A percentile compares a stretch with the other conserved stretches of the same genome.
Evolutionary conservation across 2,329 filamentous ascomycete species (phyloP).

Genomic region (Monosporascus sp.): DNA sequence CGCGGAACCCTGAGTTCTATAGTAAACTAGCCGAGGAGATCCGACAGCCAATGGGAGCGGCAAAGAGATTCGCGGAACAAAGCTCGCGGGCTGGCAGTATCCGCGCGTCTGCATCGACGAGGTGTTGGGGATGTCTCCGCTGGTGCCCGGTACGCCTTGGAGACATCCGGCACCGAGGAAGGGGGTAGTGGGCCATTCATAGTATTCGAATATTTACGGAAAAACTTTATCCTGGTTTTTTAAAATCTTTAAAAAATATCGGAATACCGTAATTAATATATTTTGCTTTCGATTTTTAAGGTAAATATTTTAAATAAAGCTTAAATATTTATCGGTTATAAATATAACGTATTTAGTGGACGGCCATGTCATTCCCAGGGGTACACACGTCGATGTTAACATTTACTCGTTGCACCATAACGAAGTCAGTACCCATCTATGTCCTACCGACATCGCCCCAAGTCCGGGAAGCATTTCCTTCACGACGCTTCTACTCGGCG

Average conservation of each 20-base stretch:
- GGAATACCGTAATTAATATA: no score
- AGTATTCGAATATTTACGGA: no score
- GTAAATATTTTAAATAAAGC: no score
- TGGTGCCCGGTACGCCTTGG: slow-evolving; percentile 8
- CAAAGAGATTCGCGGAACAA: slow-evolving; percentile 4
- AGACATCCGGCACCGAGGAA: slow-evolving; percentile 1
- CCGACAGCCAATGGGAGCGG: slow-evolving; percentile 5
- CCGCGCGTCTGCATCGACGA: slow-evolving; percentile 17
- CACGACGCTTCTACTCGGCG: background rate
- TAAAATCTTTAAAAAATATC: no score
- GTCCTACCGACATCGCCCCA: no score
- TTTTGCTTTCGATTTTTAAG: no score
- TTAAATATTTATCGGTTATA: no score
- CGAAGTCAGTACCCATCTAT: background rate
- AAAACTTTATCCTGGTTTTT: no score
- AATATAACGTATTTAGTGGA: no score
- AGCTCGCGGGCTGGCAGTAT: slow-evolving; percentile 9
- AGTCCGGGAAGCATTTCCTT: background rate
- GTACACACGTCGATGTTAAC: slow-evolving; percentile 5
- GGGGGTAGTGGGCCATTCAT: background rate
- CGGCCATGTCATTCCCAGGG: slow-evolving; percentile 6
- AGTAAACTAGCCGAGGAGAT: slow-evolving; percentile 11
- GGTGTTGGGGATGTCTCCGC: slow-evolving; percentile 13
- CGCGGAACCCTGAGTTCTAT: slow-evolving; percentile 11
- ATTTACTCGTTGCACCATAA: slow-evolving; percentile 11